Evolutionary conservation across 2,329 filamentous ascomycete species (phyloP), one percentile per base, ranked within the genome.

Genomic region (Talaromyces piceae): DNA sequence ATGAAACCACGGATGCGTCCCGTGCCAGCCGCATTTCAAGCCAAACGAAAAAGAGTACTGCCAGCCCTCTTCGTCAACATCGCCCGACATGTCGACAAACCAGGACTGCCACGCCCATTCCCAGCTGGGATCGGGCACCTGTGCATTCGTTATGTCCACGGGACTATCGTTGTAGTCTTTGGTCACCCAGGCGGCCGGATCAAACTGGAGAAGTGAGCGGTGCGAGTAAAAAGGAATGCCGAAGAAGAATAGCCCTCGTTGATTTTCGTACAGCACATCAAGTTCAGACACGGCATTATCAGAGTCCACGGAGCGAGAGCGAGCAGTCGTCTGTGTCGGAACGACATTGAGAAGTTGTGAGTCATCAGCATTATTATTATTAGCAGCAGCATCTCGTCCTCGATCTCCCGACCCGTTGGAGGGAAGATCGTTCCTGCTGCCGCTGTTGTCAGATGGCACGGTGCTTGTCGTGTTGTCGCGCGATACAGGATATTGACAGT

Each of bases 81-180:
- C 85, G 2, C 86, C 80, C n/a, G 74, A 91, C 88, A 79, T 88
- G 73, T 86, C 83, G 26, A 85, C 82, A 63, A 85, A 86, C 82
- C 83, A 86, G 37, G 76, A 77, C 63, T 78, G 79, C 83, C 83
- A 86, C 8, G 77, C 82, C 93, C 93, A 98, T 64, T 88, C 83
- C 93, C 93, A 98, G 56, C 85, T 88, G 5, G 93, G 93, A 65
- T 98, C 93, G 0, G 93, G 93, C 1, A 95, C 82, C 67, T 96
- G 91, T 0, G 91, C 90, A 54, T 89, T 96, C 54, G 84, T 81
- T 56, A 91, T 94, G 64, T 84, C 78, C 58, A 86, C 82, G 5
- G 81, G 74, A 46, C 79, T 82, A 12, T 77, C 73, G 53, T 76
- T 76, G 57, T 77, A 70, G 41, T 74, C 69, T 16, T 68, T 69